Base-by-base conservation (phyloP, 768 basidiomycete species). In the Melanogaster broomeanus region DNA sequence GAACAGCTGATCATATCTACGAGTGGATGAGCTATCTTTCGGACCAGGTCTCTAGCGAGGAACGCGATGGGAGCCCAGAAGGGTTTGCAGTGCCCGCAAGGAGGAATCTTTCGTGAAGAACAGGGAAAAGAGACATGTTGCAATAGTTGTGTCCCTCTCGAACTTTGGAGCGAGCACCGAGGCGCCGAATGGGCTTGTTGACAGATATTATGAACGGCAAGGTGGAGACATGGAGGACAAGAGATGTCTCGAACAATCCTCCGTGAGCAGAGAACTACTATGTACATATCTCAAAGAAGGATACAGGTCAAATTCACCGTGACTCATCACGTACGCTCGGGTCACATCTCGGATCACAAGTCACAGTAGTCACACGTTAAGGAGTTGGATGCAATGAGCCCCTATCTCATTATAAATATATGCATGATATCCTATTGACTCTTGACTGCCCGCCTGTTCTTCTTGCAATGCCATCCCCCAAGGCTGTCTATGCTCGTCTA, bases 21-120 rank as follows among this genome's bases (percentile, higher is more conserved):
- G 77, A 70, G 53, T 80, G 80, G 31, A 90, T 83, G 61, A 84
- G 77, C 66, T 91, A 86, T 12, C 87, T 74, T 60, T 83, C 84
- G 15, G 77, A 72, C 81, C 83, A 85, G 16, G 55, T 52, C n/a
- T 68, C 62, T 56, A 72, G 60, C 15, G 42, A 43, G 7, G 48
- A 10, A 6, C 48, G 45, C 4, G 51, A 58, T 11, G 61, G 13
- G 54, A 35, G 18, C 62, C 63, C 24, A 85, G 59, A 16, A 85
- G 38, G 0, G 58, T 33, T n/a, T 59, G 53, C 22, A 91, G 59
- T 1, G 81, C 80, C 1, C 58, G 52, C 45, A 66, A 62, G 3
- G 85, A 75, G 1, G 74, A 37, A 25, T 77, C 67, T n/a, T 77
- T 74, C 0, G 88, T 88, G 54, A 92, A 77, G 27, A 79, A 77